These are phyloP conservation scores for Earliella scabrosa DNA, from an alignment of 1,284 basidiomycete genomes.

Conservation along the genomic window DNA sequence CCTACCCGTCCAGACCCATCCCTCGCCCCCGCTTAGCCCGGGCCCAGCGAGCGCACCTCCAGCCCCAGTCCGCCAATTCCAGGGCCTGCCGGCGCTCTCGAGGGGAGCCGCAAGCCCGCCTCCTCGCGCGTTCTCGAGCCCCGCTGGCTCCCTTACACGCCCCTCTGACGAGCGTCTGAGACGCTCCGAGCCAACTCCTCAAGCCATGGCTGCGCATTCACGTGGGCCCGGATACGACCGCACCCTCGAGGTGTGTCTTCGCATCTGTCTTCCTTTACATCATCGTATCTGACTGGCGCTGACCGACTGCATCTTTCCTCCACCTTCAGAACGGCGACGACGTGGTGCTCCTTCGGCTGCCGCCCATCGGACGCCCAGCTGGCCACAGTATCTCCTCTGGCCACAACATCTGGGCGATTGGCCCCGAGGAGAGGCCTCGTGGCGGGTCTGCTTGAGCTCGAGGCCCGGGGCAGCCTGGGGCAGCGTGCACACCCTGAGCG, in stretches of 20 bases:
- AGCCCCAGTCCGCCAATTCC: constrained; percentile 6
- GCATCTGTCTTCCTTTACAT: constrained; percentile 8
- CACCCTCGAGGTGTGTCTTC: constrained; percentile 24
- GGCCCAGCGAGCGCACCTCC: constrained; percentile 1
- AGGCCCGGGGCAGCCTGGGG: neutral
- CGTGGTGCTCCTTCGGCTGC: constrained; percentile 17
- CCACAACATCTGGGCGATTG: constrained; percentile 21
- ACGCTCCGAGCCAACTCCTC: constrained; percentile 16
- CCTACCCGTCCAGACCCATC: constrained; percentile 8
- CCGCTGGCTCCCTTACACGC: constrained; percentile 15
- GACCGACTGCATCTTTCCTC: constrained; percentile 6
- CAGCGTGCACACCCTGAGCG: neutral
- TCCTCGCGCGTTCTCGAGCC: constrained; percentile 14
- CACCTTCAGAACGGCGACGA: constrained; percentile 21
- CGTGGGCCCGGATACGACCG: constrained; percentile 23
- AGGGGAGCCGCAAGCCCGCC: constrained; percentile 2
- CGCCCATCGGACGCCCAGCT: constrained; percentile 3
- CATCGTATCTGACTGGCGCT: constrained; percentile 16
- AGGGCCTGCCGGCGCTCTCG: neutral
- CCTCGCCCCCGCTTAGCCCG: neutral
- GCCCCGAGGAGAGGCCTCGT: constrained; percentile 26
- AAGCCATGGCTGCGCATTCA: constrained; percentile 15
- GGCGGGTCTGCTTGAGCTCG: constrained; percentile 16
- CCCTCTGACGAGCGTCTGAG: constrained; percentile 13
- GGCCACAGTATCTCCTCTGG: constrained; percentile 8